phyloP scores from a whole-genome alignment of 805 yeast genomes.

The Tetrapisispora nanseiensis region DNA sequence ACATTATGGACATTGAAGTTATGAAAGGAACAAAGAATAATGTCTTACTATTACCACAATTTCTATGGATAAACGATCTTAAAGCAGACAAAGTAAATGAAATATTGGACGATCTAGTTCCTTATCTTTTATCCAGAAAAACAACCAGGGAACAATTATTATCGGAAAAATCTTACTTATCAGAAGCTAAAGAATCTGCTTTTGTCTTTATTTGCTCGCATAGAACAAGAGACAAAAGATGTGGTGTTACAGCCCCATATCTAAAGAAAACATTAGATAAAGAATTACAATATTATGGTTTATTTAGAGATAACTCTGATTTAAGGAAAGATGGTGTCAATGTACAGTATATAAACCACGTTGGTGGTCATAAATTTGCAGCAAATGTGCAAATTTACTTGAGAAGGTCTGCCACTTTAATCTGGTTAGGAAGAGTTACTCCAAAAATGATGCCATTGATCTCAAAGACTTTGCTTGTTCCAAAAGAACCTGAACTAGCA shows the following conservation, averaged over 20 bases:
- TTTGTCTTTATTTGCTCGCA: constrained; percentile 80
- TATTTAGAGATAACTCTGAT: constrained; percentile 71
- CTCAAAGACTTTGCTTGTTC: constrained; percentile 62
- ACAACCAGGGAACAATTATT: constrained; percentile 20
- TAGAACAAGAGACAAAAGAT: constrained; percentile 79
- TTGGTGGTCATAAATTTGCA: constrained; percentile 93
- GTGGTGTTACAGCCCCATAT: constrained; percentile 90
- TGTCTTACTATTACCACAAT: constrained; percentile 61
- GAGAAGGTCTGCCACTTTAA: constrained; percentile 38
- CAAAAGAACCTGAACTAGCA: constrained; percentile 60
- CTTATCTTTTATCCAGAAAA: constrained; percentile 28
- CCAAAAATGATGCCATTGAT: constrained; percentile 70
- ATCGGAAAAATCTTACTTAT: constrained; percentile 24
- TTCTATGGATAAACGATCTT: constrained; percentile 55
- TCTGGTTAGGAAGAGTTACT: constrained; percentile 81
- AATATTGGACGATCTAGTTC: constrained; percentile 38
- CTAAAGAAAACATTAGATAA: constrained; percentile 71
- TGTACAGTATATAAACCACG: constrained; percentile 69
- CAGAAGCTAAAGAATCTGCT: constrained; percentile 33
- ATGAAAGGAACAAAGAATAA: constrained; percentile 41
- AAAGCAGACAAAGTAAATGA: constrained; percentile 33
- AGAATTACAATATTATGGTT: constrained; percentile 58
- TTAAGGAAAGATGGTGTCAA: constrained; percentile 63
- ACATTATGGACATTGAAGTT: constrained; percentile 36
- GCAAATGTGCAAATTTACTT: constrained; percentile 75